A percentile compares a stretch with the other conserved stretches of the same genome.
Evolutionary conservation across 371 early-diverging fungal species (phyloP).

Genomic region (Mucor irregularis): DNA sequence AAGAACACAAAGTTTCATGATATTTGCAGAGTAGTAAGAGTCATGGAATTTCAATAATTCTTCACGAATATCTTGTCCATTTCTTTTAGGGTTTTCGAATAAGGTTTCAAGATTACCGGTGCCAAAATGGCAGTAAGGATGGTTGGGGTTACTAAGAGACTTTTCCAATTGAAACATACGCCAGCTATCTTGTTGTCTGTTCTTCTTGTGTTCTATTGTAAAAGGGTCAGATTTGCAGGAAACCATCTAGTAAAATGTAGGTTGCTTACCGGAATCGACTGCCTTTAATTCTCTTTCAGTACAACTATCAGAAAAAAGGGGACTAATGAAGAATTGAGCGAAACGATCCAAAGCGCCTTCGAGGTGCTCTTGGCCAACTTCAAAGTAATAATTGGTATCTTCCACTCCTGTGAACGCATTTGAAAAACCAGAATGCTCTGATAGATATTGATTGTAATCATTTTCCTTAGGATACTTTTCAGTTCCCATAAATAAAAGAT

Average conservation of each 20-base stretch:
- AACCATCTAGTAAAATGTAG: not conserved
- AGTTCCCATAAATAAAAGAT: constrained; percentile 91
- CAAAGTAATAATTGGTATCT: constrained; percentile 95
- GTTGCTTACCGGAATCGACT: constrained; percentile 78
- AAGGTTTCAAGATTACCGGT: constrained; percentile 87
- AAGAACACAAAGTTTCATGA: constrained; percentile 91
- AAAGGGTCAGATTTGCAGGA: not conserved
- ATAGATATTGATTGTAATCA: constrained; percentile 87
- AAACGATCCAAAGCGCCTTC: constrained; percentile 95
- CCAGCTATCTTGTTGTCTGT: constrained; percentile 86
- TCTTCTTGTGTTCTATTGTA: constrained; percentile 86
- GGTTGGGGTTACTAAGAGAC: constrained; percentile 71
- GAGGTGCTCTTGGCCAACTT: constrained; percentile 80
- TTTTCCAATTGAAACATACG: constrained; percentile 86
- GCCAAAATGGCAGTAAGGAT: constrained; percentile 88
- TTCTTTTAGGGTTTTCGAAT: constrained; percentile 65
- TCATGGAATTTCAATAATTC: constrained; percentile 87
- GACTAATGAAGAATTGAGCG: constrained; percentile 91
- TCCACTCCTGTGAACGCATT: constrained; percentile 95
- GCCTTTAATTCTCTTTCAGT: constrained; percentile 93
- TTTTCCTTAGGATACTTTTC: constrained; percentile 93
- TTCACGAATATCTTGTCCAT: constrained; percentile 82
- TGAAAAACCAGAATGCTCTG: constrained; percentile 87
- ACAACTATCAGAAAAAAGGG: constrained; percentile 84
- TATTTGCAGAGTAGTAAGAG: constrained; percentile 89